These are phyloP conservation scores for Corylus americana DNA, from an alignment of 306 rosid species.

Conservation along the genomic window DNA sequence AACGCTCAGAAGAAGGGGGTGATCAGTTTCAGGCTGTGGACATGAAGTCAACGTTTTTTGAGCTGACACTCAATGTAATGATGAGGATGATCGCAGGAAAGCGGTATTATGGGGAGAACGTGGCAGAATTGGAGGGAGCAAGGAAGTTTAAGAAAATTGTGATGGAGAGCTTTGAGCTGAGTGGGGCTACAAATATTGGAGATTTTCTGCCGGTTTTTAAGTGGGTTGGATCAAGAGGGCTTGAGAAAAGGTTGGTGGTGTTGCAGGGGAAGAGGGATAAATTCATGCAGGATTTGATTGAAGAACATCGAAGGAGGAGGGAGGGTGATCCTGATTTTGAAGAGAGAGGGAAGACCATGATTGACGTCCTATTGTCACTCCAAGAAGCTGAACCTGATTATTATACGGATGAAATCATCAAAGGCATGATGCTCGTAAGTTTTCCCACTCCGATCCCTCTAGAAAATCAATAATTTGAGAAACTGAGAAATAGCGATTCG, in stretches of 20 bases:
- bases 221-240: slow-evolving; percentile 2
- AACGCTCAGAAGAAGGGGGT: not conserved
- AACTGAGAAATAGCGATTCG: too few relatives aligned
- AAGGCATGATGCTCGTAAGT: slow-evolving; percentile 36
- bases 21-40: slow-evolving; percentile 11
- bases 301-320: slow-evolving; percentile 16
- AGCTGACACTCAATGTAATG: slow-evolving; percentile 33
- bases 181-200: slow-evolving; percentile 30
- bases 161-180: slow-evolving; percentile 8
- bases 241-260: slow-evolving; percentile 27
- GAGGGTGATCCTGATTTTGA: not conserved
- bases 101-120: slow-evolving; percentile 23
- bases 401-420: slow-evolving; percentile 31
- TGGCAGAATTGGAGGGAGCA: slow-evolving; percentile 16
- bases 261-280: slow-evolving; percentile 31
- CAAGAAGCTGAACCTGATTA: slow-evolving; percentile 37
- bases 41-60: slow-evolving; percentile 34
- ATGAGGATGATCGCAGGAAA: slow-evolving; percentile 45
- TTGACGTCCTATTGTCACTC: slow-evolving; percentile 30
- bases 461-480: not conserved
- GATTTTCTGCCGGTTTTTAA: slow-evolving; percentile 33
- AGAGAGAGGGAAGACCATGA: slow-evolving; percentile 35
- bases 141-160: slow-evolving; percentile 26
- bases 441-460: not conserved
- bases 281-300: slow-evolving; percentile 35